phyloP scores from a whole-genome alignment of 352 stramenopile species.

The Globisporangium megalacanthum region DNA sequence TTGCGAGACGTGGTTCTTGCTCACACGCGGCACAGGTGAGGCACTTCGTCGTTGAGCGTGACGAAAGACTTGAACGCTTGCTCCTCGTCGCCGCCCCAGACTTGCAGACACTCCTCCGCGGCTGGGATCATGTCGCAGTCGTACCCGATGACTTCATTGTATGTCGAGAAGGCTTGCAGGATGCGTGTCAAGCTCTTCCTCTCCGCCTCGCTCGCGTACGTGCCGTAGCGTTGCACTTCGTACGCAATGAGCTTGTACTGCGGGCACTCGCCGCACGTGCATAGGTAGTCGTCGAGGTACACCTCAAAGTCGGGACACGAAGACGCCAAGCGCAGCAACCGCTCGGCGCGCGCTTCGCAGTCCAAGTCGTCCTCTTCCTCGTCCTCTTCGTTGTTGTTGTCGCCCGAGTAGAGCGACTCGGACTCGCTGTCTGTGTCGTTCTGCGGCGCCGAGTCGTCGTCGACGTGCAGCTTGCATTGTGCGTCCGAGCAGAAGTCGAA shows the following conservation, averaged over 20 bases:
- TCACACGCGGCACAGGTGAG: conserved; percentile 26
- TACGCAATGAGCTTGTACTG: conserved; percentile 42
- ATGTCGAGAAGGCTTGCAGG: conserved; percentile 65
- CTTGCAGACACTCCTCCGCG: conserved; percentile 43
- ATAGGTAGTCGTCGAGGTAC: conserved; percentile 61
- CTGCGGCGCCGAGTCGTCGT: background rate
- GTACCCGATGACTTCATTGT: conserved; percentile 64
- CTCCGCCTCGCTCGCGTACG: conserved; percentile 25
- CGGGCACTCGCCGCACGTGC: conserved; percentile 53
- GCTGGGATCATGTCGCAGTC: conserved; percentile 41
- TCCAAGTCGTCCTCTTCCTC: conserved; percentile 21
- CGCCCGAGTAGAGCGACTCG: conserved; percentile 3
- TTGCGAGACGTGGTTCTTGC: background rate
- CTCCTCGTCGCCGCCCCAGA: conserved; percentile 60
- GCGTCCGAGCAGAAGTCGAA: conserved; percentile 3
- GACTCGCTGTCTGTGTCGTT: conserved; percentile 1
- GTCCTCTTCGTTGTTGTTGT: conserved; percentile 19
- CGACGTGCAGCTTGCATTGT: conserved; percentile 1
- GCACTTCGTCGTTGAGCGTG: conserved; percentile 48
- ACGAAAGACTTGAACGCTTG: conserved; percentile 60
- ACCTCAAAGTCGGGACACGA: conserved; percentile 26
- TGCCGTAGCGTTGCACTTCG: conserved; percentile 29
- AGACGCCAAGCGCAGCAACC: conserved; percentile 12
- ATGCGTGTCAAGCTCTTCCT: conserved; percentile 38
- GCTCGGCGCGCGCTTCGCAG: conserved; percentile 29